Conservation (phyloP, 139 green algal species). For the Pseudopediastrum boryanum region DNA sequence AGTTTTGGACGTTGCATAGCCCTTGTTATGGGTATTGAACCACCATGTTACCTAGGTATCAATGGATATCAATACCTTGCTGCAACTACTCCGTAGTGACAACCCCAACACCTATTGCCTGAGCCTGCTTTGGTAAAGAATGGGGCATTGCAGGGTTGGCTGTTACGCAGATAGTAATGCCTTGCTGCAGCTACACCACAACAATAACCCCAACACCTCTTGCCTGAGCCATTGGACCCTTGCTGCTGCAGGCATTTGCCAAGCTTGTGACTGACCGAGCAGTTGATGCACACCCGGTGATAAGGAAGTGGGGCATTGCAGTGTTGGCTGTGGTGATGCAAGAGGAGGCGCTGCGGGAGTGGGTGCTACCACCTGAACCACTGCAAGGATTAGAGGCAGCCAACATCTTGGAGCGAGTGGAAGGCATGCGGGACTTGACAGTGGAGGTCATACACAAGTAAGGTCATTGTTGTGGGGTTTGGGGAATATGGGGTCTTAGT, state of each 20-base stretch:
- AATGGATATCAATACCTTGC: background rate
- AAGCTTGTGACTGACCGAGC: no score
- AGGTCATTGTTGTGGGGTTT: no score
- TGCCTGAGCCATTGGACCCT: background rate
- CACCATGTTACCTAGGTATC: no score
- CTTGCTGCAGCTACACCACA: background rate
- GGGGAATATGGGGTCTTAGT: no score
- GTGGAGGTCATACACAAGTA: no score
- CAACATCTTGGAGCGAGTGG: no score
- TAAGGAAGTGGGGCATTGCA: conserved; percentile 27
- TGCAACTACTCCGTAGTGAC: background rate
- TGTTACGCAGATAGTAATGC: background rate
- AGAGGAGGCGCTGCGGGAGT: conserved; percentile 1
- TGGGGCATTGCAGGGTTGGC: background rate
- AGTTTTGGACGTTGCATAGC: no score
- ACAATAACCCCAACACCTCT: background rate
- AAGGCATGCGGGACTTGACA: no score
- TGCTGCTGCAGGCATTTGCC: background rate
- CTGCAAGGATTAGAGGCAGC: no score
- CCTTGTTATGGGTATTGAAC: no score
- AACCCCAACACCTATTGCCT: background rate
- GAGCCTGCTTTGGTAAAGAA: background rate
- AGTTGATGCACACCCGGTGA: background rate
- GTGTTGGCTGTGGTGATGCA: conserved; percentile 7
- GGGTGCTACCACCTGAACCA: background rate